These are phyloP conservation scores for Penicillium palitans DNA, from an alignment of 2,329 filamentous ascomycete genomes.

Conservation along the genomic window DNA sequence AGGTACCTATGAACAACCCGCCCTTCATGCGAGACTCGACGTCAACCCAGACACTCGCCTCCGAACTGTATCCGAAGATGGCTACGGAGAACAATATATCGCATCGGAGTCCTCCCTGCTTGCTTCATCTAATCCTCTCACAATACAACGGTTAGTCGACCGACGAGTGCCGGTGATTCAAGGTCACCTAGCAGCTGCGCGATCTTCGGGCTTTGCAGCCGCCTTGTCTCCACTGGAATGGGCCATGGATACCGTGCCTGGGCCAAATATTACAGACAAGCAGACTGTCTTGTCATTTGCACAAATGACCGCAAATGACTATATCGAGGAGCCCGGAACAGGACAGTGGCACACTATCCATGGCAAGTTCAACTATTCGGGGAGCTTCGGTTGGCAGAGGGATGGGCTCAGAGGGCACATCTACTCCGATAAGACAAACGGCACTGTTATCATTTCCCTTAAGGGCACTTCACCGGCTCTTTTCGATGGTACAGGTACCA, in stretches of 20 bases:
- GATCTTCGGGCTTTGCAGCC: slow-evolving; percentile 66
- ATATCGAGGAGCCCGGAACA: slow-evolving; percentile 69
- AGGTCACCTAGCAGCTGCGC: slow-evolving; percentile 71
- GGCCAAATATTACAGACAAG: slow-evolving; percentile 82
- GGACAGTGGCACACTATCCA: slow-evolving; percentile 83
- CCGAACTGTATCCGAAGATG: slow-evolving; percentile 41
- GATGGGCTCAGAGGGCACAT: slow-evolving; percentile 91
- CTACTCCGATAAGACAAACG: slow-evolving; percentile 81
- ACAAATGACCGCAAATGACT: slow-evolving; percentile 85
- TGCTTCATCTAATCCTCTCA: slow-evolving; percentile 63
- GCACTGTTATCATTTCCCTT: slow-evolving; percentile 84
- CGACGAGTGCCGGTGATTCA: slow-evolving; percentile 75
- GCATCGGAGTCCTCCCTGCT: slow-evolving; percentile 55
- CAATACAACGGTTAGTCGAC: slow-evolving; percentile 80
- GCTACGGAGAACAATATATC: slow-evolving; percentile 43
- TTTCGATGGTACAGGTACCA: slow-evolving; percentile 95
- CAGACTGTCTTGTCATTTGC: slow-evolving; percentile 81
- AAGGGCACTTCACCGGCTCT: slow-evolving; percentile 90
- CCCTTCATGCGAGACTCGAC: slow-evolving; percentile 75
- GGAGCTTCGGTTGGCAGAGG: slow-evolving; percentile 87
- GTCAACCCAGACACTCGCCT: slow-evolving; percentile 63
- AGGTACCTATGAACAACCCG: slow-evolving; percentile 75
- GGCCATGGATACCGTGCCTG: slow-evolving; percentile 74
- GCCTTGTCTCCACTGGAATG: slow-evolving; percentile 73
- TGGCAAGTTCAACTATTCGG: slow-evolving; percentile 77